Evolutionary conservation across 345 rosid genomes (phyloP).

Genomic region (Raphanus sativus): DNA sequence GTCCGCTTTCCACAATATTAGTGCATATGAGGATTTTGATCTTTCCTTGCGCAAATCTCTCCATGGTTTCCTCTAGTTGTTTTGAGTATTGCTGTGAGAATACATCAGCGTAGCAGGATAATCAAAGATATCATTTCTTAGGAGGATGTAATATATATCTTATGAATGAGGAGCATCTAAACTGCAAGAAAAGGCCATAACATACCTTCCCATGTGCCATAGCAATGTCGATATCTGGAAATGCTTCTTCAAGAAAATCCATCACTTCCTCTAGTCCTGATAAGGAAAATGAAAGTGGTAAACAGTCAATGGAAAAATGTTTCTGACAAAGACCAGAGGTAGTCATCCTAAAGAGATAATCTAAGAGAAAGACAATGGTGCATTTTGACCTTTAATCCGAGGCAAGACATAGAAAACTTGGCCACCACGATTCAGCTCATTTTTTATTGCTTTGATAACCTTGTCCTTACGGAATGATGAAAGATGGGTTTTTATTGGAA

Average conservation of each 20-base stretch:
- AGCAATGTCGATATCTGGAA: slow-evolving; percentile 74
- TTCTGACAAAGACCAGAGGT: slow-evolving; percentile 16
- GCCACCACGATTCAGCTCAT: slow-evolving; percentile 85
- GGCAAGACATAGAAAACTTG: slow-evolving; percentile 97
- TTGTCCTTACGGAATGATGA: slow-evolving; percentile 62
- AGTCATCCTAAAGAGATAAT: slow-evolving; percentile 15
- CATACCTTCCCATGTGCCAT: slow-evolving; percentile 93
- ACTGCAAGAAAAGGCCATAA: slow-evolving; percentile 20
- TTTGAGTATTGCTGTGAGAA: slow-evolving; percentile 74
- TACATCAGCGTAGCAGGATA: slow-evolving; percentile 31
- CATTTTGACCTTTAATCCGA: slow-evolving; percentile 75
- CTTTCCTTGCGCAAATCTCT: slow-evolving; percentile 78
- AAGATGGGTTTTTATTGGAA: slow-evolving; percentile 91
- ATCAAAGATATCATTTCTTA: slow-evolving; percentile 20
- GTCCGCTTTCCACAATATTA: slow-evolving; percentile 96
- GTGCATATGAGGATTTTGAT: slow-evolving; percentile 84
- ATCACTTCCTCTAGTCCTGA: slow-evolving; percentile 88
- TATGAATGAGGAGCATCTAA: slow-evolving; percentile 25
- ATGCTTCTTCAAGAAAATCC: slow-evolving; percentile 72
- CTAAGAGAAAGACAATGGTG: slow-evolving; percentile 15
- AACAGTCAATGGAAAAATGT: background rate
- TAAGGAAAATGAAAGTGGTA: slow-evolving; percentile 29
- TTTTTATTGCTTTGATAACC: slow-evolving; percentile 66
- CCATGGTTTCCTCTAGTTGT: slow-evolving; percentile 93
- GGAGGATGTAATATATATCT: slow-evolving; percentile 3